phyloP scores from a whole-genome alignment of 805 yeast genomes.

The Debaryomyces prosopidis region DNA sequence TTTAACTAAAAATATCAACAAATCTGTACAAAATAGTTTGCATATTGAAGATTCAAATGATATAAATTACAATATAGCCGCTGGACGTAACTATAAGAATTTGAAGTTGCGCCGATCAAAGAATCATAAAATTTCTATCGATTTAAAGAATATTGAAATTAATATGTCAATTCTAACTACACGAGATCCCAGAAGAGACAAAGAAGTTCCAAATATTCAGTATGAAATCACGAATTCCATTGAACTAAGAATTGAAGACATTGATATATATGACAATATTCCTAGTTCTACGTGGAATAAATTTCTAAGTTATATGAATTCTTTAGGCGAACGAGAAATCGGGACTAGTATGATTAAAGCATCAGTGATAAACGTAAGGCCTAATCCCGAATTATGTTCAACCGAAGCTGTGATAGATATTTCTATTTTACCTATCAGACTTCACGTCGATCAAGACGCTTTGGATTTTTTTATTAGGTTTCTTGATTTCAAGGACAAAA shows the following conservation, averaged over 20 bases:
- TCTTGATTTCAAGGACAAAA: constrained; percentile 71
- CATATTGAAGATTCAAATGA: constrained; percentile 8
- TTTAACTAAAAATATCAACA: constrained; percentile 56
- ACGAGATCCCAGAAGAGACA: constrained; percentile 45
- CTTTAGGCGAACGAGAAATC: constrained; percentile 68
- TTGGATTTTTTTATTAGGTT: constrained; percentile 80
- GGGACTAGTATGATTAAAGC: constrained; percentile 64
- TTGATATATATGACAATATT: constrained; percentile 72
- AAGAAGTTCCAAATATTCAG: constrained; percentile 28
- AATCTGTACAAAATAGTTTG: constrained; percentile 26
- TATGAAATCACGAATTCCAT: constrained; percentile 52
- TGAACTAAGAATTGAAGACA: constrained; percentile 49
- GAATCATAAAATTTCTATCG: constrained; percentile 57
- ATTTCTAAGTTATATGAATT: constrained; percentile 68
- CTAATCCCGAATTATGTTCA: constrained; percentile 62
- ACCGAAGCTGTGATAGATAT: constrained; percentile 62
- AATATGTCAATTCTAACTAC: constrained; percentile 46
- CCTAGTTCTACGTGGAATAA: constrained; percentile 91
- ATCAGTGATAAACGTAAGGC: constrained; percentile 59
- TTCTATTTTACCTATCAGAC: constrained; percentile 67
- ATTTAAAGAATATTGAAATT: constrained; percentile 53
- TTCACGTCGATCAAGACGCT: constrained; percentile 93
- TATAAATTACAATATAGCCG: constrained; percentile 22
- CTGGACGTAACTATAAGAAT: constrained; percentile 40
- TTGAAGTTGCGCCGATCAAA: constrained; percentile 66